These are phyloP conservation scores for Quercus aquifolioides DNA, from an alignment of 306 rosid species.

Conservation along the genomic window DNA sequence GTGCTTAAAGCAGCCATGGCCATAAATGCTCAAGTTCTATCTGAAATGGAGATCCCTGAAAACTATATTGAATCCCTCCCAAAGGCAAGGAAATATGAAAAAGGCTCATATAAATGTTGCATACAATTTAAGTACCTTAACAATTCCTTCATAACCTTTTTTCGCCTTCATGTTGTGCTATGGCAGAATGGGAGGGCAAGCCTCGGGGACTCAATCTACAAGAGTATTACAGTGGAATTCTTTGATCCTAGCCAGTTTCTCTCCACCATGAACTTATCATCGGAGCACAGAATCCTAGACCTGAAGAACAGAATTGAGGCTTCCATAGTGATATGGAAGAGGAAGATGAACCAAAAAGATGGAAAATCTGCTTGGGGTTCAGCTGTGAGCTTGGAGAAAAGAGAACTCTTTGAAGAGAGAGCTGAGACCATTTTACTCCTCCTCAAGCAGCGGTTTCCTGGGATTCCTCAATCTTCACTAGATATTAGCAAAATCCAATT, in stretches of 20 bases:
- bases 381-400: constrained; percentile 86
- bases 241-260: constrained; percentile 93
- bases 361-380: constrained; percentile 94
- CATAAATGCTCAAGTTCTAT: constrained; percentile 87
- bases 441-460: constrained; percentile 90
- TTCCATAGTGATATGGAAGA: constrained; percentile 90
- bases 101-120: not conserved
- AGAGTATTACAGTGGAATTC: constrained; percentile 74
- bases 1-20: constrained; percentile 99
- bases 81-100: constrained; percentile 49
- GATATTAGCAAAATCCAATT: constrained; percentile 98
- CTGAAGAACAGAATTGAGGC: constrained; percentile 93
- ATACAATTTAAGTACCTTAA: not conserved
- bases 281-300: constrained; percentile 90
- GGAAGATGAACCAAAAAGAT: constrained; percentile 97
- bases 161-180: not conserved
- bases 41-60: constrained; percentile 96
- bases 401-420: constrained; percentile 95
- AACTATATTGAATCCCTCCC: constrained; percentile 88
- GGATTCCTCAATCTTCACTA: constrained; percentile 82
- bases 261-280: constrained; percentile 70
- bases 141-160: not conserved
- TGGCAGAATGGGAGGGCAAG: constrained; percentile 93
- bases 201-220: constrained; percentile 79
- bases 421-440: constrained; percentile 89